Base-by-base conservation (phyloP, 2,329 filamentous ascomycete species). In the Nothopassalora personata region DNA sequence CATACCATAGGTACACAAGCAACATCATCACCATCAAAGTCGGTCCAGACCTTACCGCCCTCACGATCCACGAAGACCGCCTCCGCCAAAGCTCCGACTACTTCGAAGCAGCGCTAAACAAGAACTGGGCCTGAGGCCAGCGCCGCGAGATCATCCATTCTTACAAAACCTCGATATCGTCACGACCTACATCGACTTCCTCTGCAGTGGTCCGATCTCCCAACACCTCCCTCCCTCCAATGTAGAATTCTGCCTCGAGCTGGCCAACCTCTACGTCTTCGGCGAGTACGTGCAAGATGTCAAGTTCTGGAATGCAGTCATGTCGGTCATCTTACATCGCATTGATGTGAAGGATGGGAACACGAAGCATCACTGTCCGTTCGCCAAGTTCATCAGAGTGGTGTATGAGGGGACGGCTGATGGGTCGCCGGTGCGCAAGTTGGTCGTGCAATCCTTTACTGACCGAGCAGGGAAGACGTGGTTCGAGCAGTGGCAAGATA, bases 221-320 rank as follows among this genome's bases (percentile, higher is more conserved):
- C 4, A 30, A 3, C 36, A 56, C 15, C 13, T 34, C 30, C 13
- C 47, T 31, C 23, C 47, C 46, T 10, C 8, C 46, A 11, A 39
- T 10, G 30, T 13, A 34, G 13, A 19, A 23, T 31, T 18, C 13
- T 52, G 11, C 27, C 8, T 15, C 27, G 9, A 30, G 9, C 43
- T 31, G 8, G 57, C 52, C 5, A 9, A 49, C 1, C 47, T 61
- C 4, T 59, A 56, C 53, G 48, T 59, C 36, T 56, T 59, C 36
- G 59, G 52, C 43, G 59, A 61, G 31, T 58, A 58, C n/a, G 28
- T 49, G 13, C 55, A 58, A n/a, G 59, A 61, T 46, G 18, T 2
- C 5, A 31, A 36, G 1, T 54, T 56, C 47, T 58, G 53, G 30
- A 50, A 61, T 15, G 34, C 10, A 1, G 52, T 47, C 34, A 49